Conservation (phyloP, 768 basidiomycete genomes). For the Tricholoma hemisulphureum region DNA sequence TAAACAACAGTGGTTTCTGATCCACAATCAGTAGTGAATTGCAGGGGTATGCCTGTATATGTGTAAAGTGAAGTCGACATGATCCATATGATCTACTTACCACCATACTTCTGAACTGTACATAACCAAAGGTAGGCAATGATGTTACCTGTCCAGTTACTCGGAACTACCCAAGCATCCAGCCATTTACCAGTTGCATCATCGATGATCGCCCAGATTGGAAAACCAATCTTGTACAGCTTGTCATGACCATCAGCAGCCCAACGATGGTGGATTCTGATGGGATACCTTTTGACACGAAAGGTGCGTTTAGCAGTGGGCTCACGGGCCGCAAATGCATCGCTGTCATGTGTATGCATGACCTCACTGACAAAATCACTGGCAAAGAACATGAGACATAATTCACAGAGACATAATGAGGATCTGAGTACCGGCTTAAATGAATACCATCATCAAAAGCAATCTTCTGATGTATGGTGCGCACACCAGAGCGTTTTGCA, state of each 20-base stretch:
- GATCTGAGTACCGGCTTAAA: constrained; percentile 4
- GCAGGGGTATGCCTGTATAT: constrained; percentile 31
- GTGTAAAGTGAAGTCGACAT: background rate
- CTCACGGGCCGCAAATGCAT: constrained; percentile 5
- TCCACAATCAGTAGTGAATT: constrained; percentile 35
- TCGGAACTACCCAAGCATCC: constrained; percentile 8
- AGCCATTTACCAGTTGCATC: constrained; percentile 6
- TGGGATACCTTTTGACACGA: background rate
- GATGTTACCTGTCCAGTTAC: no score
- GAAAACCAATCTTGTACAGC: no score
- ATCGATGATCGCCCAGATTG: constrained; percentile 13
- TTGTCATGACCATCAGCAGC: constrained; percentile 26
- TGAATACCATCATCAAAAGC: constrained; percentile 15
- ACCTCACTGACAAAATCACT: constrained; percentile 2
- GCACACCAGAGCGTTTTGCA: constrained; percentile 13
- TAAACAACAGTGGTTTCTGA: constrained; percentile 34
- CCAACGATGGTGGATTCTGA: background rate
- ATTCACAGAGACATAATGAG: background rate
- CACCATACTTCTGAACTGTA: constrained; percentile 27
- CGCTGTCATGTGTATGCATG: constrained; percentile 8
- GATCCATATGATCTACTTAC: constrained; percentile 12
- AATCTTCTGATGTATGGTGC: constrained; percentile 20
- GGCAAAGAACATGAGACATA: background rate
- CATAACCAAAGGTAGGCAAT: constrained; percentile 25
- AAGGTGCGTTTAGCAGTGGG: constrained; percentile 3